Percentiles rank a stretch among this genome's conserved stretches.
Evolutionary conservation across 768 basidiomycete genomes (phyloP).

Genomic region (Sutorius australiensis): DNA sequence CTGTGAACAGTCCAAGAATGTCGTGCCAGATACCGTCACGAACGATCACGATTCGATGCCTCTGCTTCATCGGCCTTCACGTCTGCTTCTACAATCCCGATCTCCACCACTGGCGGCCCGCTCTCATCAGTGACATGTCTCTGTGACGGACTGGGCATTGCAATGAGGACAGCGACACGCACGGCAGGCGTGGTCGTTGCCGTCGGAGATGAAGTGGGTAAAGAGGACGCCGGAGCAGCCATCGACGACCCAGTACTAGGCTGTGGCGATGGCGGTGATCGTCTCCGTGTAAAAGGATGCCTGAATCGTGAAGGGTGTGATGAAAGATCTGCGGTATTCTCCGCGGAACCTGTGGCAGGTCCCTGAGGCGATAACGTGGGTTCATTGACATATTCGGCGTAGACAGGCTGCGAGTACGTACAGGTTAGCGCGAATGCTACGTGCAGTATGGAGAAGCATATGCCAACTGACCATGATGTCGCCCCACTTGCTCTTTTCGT

Average conservation of each 20-base stretch:
- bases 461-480: constrained; percentile 24
- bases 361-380: constrained; percentile 10
- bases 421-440: neutral
- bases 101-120: constrained; percentile 32
- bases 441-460: neutral
- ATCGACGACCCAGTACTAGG: constrained; percentile 3
- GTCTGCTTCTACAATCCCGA: constrained; percentile 27
- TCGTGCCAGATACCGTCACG: constrained; percentile 6
- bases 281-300: constrained; percentile 15
- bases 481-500: constrained; percentile 26
- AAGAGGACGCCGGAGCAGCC: neutral
- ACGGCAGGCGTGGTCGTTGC: constrained; percentile 22
- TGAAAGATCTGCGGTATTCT: neutral
- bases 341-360: neutral
- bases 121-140: constrained; percentile 16
- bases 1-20: constrained; percentile 5
- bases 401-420: constrained; percentile 21
- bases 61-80: constrained; percentile 4
- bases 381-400: constrained; percentile 16
- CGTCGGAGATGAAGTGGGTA: constrained; percentile 10
- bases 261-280: constrained; percentile 14
- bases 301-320: constrained; percentile 14
- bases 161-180: constrained; percentile 41
- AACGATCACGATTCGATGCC: constrained; percentile 1
- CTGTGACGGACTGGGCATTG: constrained; percentile 35